Percentiles rank a stretch among this genome's conserved stretches.
Evolutionary conservation across 257 asterid species (phyloP).

Genomic region (Leonotis leonurus): DNA sequence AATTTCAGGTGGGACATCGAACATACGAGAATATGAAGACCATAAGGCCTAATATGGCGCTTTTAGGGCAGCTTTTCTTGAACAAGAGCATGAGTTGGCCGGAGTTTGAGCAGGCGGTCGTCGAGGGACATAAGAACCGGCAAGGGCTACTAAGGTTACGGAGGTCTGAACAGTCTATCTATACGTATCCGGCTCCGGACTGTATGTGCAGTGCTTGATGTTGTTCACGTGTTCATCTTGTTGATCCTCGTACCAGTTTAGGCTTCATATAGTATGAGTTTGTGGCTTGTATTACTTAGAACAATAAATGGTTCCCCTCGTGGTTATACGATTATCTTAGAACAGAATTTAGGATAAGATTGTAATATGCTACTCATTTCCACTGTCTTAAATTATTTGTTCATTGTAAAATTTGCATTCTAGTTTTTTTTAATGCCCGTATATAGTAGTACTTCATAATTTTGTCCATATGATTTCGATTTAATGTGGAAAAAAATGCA

Average conservation of each 20-base stretch:
- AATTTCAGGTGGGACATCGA: constrained; percentile 73
- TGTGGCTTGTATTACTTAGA: constrained; percentile 16
- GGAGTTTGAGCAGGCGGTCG: constrained; percentile 59
- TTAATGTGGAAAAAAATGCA: too few relatives aligned
- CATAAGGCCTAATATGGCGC: constrained; percentile 88
- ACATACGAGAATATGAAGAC: constrained; percentile 72
- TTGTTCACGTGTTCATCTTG: not conserved
- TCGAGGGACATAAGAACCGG: constrained; percentile 67
- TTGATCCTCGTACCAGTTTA: not conserved
- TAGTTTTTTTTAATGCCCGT: not conserved
- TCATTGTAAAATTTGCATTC: not conserved
- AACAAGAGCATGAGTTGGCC: constrained; percentile 76
- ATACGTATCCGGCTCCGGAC: constrained; percentile 93
- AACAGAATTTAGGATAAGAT: constrained; percentile 14
- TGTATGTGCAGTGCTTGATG: constrained; percentile 70
- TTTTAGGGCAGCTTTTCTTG: constrained; percentile 81
- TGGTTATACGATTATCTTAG: constrained; percentile 13
- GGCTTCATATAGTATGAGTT: not conserved
- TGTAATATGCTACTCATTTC: constrained; percentile 5
- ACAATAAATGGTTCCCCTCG: constrained; percentile 19
- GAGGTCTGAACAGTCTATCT: constrained; percentile 64
- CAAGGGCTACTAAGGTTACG: constrained; percentile 72
- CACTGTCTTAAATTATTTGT: not conserved
- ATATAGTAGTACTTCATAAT: not conserved
- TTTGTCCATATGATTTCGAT: too few relatives aligned